Conservation (phyloP, 139 green algal species). For the Tetradesmus lagerheimii region DNA sequence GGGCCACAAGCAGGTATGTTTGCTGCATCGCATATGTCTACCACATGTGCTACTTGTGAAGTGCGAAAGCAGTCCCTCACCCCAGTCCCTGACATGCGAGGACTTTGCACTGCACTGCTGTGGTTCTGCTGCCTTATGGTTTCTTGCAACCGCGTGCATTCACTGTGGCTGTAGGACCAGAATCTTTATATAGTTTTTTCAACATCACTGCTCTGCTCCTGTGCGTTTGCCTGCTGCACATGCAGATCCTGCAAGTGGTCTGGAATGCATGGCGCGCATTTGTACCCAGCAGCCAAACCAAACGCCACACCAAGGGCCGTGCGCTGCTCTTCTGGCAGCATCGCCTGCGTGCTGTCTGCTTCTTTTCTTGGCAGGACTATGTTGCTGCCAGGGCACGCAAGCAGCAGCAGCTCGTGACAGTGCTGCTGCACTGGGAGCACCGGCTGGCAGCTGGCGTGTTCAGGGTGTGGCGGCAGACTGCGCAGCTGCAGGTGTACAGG, state of each 20-base stretch:
- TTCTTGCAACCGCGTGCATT: too few species aligned
- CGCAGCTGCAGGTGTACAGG: conserved; percentile 41
- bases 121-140: too few species aligned
- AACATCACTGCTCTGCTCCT: too few species aligned
- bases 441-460: background rate
- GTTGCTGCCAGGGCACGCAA: background rate
- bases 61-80: too few species aligned
- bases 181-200: too few species aligned
- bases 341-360: background rate
- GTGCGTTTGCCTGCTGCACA: background rate
- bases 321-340: conserved; percentile 11
- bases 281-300: background rate
- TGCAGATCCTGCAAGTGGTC: conserved; percentile 22
- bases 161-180: too few species aligned
- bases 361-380: conserved; percentile 1
- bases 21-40: background rate
- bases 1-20: conserved; percentile 3
- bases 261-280: conserved; percentile 30
- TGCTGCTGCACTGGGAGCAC: conserved; percentile 19
- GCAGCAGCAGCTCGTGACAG: conserved; percentile 16
- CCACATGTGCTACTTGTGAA: background rate
- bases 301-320: background rate
- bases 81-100: too few species aligned
- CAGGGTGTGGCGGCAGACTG: conserved; percentile 1
- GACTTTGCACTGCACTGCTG: too few species aligned